These are phyloP conservation scores for Pharnaceum exiguum DNA, from an alignment of 148 eudicot species.

Conservation along the genomic window DNA sequence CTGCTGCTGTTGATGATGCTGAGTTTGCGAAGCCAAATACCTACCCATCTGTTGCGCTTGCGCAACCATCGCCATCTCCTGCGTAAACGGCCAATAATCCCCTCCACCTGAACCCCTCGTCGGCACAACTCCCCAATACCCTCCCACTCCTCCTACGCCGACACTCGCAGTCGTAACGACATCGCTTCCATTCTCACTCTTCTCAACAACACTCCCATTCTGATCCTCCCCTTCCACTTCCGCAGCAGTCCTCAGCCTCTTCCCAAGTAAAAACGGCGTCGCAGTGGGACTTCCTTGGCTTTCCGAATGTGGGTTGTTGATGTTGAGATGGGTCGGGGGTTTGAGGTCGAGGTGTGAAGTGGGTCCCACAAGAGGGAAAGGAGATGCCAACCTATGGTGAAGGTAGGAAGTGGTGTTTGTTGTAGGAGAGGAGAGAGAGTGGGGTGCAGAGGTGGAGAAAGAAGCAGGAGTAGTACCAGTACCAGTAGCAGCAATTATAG, in stretches of 20 bases:
- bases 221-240: constrained; percentile 26
- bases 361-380: constrained; percentile 13
- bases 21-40: constrained; percentile 28
- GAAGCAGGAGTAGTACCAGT: constrained; percentile 67
- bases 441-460: constrained; percentile 48
- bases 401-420: constrained; percentile 7
- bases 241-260: constrained; percentile 38
- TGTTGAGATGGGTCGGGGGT: constrained; percentile 3
- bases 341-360: too few species aligned
- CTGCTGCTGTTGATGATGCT: constrained; percentile 5
- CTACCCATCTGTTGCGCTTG: constrained; percentile 45
- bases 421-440: constrained; percentile 15
- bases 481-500: constrained; percentile 73
- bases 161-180: constrained; percentile 22
- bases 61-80: constrained; percentile 51
- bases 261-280: constrained; percentile 61
- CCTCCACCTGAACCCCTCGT: too few species aligned
- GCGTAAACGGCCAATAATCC: too few species aligned
- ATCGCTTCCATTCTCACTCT: constrained; percentile 22
- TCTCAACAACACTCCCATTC: constrained; percentile 28
- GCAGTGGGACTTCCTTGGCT: too few species aligned
- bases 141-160: constrained; percentile 29
- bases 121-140: constrained; percentile 85
- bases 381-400: constrained; percentile 7
- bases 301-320: too few species aligned